Conservation (phyloP, 2,329 filamentous ascomycete species). For the Aspergillus nomiae region DNA sequence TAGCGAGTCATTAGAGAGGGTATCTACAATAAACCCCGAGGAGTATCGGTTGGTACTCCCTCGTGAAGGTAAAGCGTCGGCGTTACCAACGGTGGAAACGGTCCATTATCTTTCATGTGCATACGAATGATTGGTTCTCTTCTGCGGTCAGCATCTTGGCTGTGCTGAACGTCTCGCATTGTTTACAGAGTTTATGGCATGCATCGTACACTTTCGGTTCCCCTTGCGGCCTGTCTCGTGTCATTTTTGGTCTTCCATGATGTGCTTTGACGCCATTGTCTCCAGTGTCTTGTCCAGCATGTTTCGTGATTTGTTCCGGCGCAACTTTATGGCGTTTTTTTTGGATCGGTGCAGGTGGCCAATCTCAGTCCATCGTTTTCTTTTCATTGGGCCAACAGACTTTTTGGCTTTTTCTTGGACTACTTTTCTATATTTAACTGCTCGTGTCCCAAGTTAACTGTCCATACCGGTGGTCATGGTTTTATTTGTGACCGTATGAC, state of each 20-base stretch:
- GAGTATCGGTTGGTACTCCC: slow-evolving; percentile 6
- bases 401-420: neutral
- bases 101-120: slow-evolving; percentile 22
- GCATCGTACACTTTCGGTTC: slow-evolving; percentile 11
- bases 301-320: neutral
- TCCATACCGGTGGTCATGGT: neutral
- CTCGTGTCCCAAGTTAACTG: neutral
- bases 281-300: slow-evolving; percentile 5
- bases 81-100: slow-evolving; percentile 19
- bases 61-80: slow-evolving; percentile 18
- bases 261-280: slow-evolving; percentile 4
- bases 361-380: neutral
- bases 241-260: neutral
- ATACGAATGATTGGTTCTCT: slow-evolving; percentile 23
- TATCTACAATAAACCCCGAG: slow-evolving; percentile 5
- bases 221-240: neutral
- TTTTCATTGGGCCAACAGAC: neutral
- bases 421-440: neutral
- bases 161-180: slow-evolving; percentile 15
- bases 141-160: slow-evolving; percentile 16
- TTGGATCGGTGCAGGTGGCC: slow-evolving; percentile 4
- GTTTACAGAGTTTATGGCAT: slow-evolving; percentile 14
- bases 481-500: slow-evolving; percentile 1
- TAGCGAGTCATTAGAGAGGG: slow-evolving; percentile 22
- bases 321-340: slow-evolving; percentile 9